These are phyloP conservation scores for Wallacemonas sp. DNA, from an alignment of 208 protist species.

Conservation along the genomic window DNA sequence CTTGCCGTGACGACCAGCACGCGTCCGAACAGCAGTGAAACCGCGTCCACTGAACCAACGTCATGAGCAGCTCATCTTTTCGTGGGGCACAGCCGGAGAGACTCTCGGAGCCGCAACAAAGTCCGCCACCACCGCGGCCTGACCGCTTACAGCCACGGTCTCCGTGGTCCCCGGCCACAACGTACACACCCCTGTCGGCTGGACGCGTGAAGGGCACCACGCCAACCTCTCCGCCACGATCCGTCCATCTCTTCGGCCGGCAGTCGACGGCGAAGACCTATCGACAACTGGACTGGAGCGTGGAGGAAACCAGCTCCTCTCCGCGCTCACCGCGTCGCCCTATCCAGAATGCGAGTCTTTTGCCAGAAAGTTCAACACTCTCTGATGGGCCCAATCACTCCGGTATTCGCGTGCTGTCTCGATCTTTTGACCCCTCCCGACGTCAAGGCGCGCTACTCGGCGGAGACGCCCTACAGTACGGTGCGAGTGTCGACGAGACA, in stretches of 20 bases:
- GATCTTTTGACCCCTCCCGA: background rate
- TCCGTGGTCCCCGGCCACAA: background rate
- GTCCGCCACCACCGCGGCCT: slow-evolving; percentile 5
- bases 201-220: background rate
- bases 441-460: no score
- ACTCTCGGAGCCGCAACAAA: slow-evolving; percentile 1
- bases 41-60: no score
- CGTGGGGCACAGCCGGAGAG: background rate
- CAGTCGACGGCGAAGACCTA: background rate
- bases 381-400: background rate
- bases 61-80: no score
- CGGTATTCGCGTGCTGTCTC: background rate
- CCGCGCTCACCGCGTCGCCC: background rate
- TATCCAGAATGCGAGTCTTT: background rate
- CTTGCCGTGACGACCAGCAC: no score
- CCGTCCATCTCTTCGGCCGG: background rate
- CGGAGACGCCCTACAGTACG: no score
- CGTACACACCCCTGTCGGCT: background rate
- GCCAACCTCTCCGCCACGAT: no score
- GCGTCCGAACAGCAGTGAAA: no score
- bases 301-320: background rate
- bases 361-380: background rate
- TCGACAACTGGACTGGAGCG: slow-evolving; percentile 7
- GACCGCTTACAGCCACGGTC: background rate
- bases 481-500: no score